Base-by-base conservation (phyloP, 208 protist species). In the Lotmaria passim region DNA sequence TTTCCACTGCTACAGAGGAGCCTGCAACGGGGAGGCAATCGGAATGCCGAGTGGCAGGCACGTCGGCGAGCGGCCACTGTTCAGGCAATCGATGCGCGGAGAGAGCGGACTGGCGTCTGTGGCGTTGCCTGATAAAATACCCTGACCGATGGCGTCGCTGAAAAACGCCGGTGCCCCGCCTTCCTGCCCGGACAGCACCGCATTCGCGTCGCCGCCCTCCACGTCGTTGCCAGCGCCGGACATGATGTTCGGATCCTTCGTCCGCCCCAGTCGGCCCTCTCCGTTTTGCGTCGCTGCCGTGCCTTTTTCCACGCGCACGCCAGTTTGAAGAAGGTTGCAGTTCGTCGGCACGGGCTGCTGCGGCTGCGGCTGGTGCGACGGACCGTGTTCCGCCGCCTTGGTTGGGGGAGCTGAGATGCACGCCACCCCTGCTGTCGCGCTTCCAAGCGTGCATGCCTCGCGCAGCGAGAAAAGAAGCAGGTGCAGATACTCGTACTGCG, bases 401-500 rank as follows among this genome's bases (percentile, higher is more conserved):
- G 44, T 41, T 50, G 56, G 8, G 33, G 48, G 50, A 28, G 34
- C 11, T 1, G 66, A 39, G 28, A 43, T 56, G 46, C 23, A 50
- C 23, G 46, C 33, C 0, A 14, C 33, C 26, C 44, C 64, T 24
- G 52, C 51, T 30, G 47, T 23, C n/a, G n/a, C 3, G 4, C 36
- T n/a, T n/a, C n/a, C 66, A 19, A 34, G 19, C 14, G 58, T 58
- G 19, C 60, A 69, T 1, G 50, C 56, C 36, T 81, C 73, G 7
- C 84, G 74, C 69, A 86, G 59, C 14, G 79, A 82, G 63, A 30
- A 62, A 23, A 89, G 62, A 24, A 89, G 68, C 46, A 76, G 39
- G 14, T 77, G 69, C 50, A 82, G 75, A 52, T 85, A 90, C 36
- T 60, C 69, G 75, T 97, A 97, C 64, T 96, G 59, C 19, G 93